These are phyloP conservation scores for Akanthomyces lecanii DNA, from an alignment of 2,329 filamentous ascomycete species.

Conservation along the genomic window DNA sequence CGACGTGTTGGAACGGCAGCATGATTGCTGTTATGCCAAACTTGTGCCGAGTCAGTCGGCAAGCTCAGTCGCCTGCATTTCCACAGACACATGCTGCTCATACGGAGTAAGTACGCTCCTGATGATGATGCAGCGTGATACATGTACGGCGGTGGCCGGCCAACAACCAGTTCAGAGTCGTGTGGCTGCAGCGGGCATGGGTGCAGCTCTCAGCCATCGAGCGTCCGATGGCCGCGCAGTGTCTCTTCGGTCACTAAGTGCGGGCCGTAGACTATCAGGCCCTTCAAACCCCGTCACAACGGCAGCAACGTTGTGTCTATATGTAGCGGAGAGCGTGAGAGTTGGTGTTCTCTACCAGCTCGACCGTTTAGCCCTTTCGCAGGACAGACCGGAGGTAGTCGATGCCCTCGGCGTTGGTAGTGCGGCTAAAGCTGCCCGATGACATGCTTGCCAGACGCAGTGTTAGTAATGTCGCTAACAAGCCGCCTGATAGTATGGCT, in stretches of 20 bases:
- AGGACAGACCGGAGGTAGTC: neutral
- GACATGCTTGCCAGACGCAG: neutral
- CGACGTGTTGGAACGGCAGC: too few species aligned
- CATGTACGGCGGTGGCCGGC: neutral
- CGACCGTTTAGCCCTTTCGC: neutral
- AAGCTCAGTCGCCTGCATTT: neutral
- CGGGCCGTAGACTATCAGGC: neutral
- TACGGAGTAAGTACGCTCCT: neutral
- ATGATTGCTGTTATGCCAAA: too few species aligned
- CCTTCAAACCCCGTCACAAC: neutral
- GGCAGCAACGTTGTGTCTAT: neutral
- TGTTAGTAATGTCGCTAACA: neutral
- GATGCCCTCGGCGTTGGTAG: neutral
- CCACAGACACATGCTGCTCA: neutral
- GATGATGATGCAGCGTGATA: neutral
- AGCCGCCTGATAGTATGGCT: too few species aligned
- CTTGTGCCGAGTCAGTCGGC: neutral
- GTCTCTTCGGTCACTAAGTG: neutral
- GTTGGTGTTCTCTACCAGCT: neutral
- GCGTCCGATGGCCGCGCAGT: neutral
- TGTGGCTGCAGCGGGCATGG: neutral
- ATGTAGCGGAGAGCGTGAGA: slow-evolving; percentile 17
- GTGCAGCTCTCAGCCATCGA: neutral
- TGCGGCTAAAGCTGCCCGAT: neutral
- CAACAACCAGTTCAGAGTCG: neutral